Percentiles rank a stretch among this genome's conserved stretches.
Conservation (phyloP, 306 rosid genomes). For the Fragaria vesca region DNA sequence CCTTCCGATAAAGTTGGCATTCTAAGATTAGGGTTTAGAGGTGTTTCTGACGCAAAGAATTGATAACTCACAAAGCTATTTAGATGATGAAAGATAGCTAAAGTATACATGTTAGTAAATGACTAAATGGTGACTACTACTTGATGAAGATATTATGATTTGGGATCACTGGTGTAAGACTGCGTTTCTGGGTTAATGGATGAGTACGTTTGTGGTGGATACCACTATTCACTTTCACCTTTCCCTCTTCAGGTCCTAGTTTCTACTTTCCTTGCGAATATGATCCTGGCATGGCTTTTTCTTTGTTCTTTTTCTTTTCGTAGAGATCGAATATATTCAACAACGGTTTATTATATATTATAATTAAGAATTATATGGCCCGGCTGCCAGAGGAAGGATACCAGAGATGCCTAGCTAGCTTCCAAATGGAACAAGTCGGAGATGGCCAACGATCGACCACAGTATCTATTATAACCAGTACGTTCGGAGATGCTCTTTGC, state of each 20-base stretch:
- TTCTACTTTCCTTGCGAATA: background rate
- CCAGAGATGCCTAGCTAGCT: background rate
- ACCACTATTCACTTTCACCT: background rate
- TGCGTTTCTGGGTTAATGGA: background rate
- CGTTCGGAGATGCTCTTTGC: background rate
- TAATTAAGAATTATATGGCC: background rate
- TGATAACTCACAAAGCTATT: background rate
- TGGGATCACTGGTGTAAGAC: background rate
- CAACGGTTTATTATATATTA: background rate
- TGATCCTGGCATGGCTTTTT: background rate
- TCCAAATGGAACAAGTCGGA: background rate
- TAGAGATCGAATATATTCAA: background rate
- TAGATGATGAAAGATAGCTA: background rate
- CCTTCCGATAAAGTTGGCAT: background rate
- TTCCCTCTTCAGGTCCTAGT: background rate
- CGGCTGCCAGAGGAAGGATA: background rate
- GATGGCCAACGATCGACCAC: background rate
- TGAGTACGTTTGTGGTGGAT: background rate
- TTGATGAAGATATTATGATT: background rate
- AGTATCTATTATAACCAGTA: background rate
- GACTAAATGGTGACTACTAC: no score
- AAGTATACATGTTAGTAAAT: no score
- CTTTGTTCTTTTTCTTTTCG: background rate
- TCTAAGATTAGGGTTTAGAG: background rate
- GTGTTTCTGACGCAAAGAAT: background rate